Percentiles rank a stretch among this genome's conserved stretches.
Evolutionary conservation across 1,284 basidiomycete species (phyloP).

Genomic region (Marasmius oreades): DNA sequence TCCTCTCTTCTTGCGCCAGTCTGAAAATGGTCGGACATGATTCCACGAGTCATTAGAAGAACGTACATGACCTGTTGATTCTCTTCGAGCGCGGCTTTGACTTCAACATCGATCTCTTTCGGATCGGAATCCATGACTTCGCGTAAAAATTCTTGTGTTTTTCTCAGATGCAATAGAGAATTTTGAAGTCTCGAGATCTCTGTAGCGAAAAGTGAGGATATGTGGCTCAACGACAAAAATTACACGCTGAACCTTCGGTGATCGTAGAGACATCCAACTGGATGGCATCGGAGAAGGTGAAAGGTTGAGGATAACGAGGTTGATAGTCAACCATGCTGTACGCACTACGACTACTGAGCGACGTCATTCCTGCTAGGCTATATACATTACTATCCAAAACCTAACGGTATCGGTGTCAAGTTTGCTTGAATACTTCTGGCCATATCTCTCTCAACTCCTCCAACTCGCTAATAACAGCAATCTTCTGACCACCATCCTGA

Average conservation of each 20-base stretch:
- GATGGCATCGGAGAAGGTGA: slow-evolving; percentile 66
- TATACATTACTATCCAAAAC: neutral
- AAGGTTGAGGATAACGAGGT: slow-evolving; percentile 70
- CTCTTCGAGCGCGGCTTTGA: slow-evolving; percentile 39
- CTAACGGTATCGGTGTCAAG: neutral
- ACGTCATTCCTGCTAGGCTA: too few relatives aligned
- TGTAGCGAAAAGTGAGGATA: slow-evolving; percentile 25
- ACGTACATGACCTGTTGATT: slow-evolving; percentile 45
- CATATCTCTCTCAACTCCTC: slow-evolving; percentile 66
- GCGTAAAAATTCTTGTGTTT: slow-evolving; percentile 59
- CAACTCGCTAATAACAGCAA: slow-evolving; percentile 47
- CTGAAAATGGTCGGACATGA: slow-evolving; percentile 30
- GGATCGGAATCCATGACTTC: slow-evolving; percentile 39
- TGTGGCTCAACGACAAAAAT: slow-evolving; percentile 4
- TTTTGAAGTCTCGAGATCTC: slow-evolving; percentile 76
- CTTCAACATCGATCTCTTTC: slow-evolving; percentile 43
- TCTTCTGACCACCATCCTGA: slow-evolving; percentile 34
- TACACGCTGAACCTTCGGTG: slow-evolving; percentile 53
- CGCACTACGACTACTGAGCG: neutral
- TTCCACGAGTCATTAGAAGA: neutral
- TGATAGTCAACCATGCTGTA: slow-evolving; percentile 52
- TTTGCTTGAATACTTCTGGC: slow-evolving; percentile 64
- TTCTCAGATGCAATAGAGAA: slow-evolving; percentile 60
- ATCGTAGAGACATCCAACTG: slow-evolving; percentile 64
- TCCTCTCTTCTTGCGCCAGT: slow-evolving; percentile 69